Evolutionary conservation across 148 eudicot species (phyloP), one percentile per base, ranked within the genome.

Genomic region (Selenicereus undatus): DNA sequence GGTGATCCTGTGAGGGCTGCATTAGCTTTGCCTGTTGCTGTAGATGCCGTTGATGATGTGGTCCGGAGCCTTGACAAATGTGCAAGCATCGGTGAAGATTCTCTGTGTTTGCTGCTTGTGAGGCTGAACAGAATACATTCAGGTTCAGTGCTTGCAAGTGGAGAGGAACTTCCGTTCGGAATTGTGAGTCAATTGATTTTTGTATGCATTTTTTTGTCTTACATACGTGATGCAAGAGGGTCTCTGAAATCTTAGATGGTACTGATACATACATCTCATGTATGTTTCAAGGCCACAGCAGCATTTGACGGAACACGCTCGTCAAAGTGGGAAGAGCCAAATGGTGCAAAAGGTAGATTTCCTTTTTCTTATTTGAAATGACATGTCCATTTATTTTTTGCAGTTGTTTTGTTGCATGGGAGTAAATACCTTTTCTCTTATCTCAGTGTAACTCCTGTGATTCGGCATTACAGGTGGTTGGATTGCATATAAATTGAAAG

Each of bases 281-380:
- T 39, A 26, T 71, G 79, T 72, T 84, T 82, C 79, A 86, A 95
- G 99, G 91, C 89, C 76, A 92, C 97, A 11, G 90, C 93, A 81
- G 99, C 99, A 73, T 95, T 95, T 90, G 99, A 95, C 84, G 99
- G 99, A 52, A 85, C 88, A 80, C 89, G 91, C 71, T 54, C 85
- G 86, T 89, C 98, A 12, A 95, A 95, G 87, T 95, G 97, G 97
- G 97, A 95, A 88, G 99, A 95, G 88, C 99, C 99, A 84, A 92
- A 92, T 91, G 99, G 99, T 78, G 99, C 95, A 69, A 89, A 81
- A 93, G 99, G 99, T 95, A 76, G 18, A 43, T 27, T 78, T 62
- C 68, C 45, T 13, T 21, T 11, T 58, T 13, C 13, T 13, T 9
- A 17, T 42, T 18, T 39, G 69, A 70, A 35, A 50, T 80, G 66